Percentiles rank a stretch among this genome's conserved stretches.
phyloP scores from a whole-genome alignment of 1,139 yeast species.

The Candida glucosophila region DNA sequence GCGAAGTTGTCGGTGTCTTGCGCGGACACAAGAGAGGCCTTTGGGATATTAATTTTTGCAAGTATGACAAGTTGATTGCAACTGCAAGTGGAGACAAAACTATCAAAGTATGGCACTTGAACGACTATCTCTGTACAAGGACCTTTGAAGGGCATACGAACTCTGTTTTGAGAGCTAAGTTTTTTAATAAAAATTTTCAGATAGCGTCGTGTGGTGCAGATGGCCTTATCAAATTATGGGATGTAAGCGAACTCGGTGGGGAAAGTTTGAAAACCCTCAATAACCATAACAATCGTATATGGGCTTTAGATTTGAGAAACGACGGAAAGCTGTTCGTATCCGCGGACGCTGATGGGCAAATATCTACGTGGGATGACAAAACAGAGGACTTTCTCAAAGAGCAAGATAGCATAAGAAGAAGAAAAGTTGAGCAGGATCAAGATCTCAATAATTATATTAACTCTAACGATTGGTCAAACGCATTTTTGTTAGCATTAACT shows the following conservation, averaged over 20 bases:
- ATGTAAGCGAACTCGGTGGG: slow-evolving; percentile 47
- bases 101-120: slow-evolving; percentile 78
- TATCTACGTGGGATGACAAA: slow-evolving; percentile 82
- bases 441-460: slow-evolving; percentile 64
- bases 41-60: slow-evolving; percentile 84
- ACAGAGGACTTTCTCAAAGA: slow-evolving; percentile 57
- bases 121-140: slow-evolving; percentile 62
- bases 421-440: slow-evolving; percentile 80
- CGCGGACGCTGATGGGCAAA: slow-evolving; percentile 93
- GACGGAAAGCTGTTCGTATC: slow-evolving; percentile 67
- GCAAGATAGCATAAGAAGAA: slow-evolving; percentile 44
- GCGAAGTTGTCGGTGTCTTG: slow-evolving; percentile 78
- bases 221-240: slow-evolving; percentile 91
- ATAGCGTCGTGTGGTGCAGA: slow-evolving; percentile 87
- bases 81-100: slow-evolving; percentile 92
- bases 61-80: slow-evolving; percentile 62
- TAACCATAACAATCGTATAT: slow-evolving; percentile 87
- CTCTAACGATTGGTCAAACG: slow-evolving; percentile 76
- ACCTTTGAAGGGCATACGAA: slow-evolving; percentile 95
- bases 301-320: slow-evolving; percentile 68
- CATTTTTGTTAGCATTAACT: slow-evolving; percentile 77
- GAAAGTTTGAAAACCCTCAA: slow-evolving; percentile 80
- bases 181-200: slow-evolving; percentile 60
- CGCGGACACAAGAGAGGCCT: slow-evolving; percentile 91
- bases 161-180: slow-evolving; percentile 75